Evolutionary conservation across 495 filamentous ascomycete genomes (phyloP).

Genomic region (Neurospora sp.): DNA sequence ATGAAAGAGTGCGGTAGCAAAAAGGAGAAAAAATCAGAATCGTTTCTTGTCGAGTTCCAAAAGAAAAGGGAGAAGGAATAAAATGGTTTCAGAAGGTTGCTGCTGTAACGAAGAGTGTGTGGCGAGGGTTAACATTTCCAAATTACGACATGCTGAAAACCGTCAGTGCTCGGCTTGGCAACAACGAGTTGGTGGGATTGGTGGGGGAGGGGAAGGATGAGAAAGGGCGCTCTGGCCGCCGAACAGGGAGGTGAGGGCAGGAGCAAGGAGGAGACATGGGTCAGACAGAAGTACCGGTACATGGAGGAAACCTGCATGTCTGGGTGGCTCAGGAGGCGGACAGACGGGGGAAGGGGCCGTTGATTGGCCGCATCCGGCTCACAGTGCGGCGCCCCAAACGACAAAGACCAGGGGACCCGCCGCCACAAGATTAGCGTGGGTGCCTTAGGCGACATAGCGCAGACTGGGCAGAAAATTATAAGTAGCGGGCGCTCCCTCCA

Average conservation of each 20-base stretch:
- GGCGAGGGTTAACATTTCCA: background rate
- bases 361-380: conserved; percentile 17
- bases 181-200: background rate
- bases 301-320: conserved; percentile 11
- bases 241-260: background rate
- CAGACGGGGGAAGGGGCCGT: background rate
- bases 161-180: background rate
- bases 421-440: conserved; percentile 21
- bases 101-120: background rate
- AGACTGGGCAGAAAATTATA: conserved; percentile 35
- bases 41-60: background rate
- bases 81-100: background rate
- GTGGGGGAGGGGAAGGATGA: background rate
- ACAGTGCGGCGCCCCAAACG: conserved; percentile 16
- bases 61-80: background rate
- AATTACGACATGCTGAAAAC: background rate
- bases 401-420: conserved; percentile 19
- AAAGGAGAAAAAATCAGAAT: background rate
- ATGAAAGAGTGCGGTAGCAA: background rate
- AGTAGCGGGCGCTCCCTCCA: conserved; percentile 36
- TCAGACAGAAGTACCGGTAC: conserved; percentile 21
- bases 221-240: background rate
- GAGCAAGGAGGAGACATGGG: background rate
- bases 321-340: conserved; percentile 11
- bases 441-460: conserved; percentile 21